Conservation (phyloP, 2,329 filamentous ascomycete genomes). For the Claviceps arundinis region DNA sequence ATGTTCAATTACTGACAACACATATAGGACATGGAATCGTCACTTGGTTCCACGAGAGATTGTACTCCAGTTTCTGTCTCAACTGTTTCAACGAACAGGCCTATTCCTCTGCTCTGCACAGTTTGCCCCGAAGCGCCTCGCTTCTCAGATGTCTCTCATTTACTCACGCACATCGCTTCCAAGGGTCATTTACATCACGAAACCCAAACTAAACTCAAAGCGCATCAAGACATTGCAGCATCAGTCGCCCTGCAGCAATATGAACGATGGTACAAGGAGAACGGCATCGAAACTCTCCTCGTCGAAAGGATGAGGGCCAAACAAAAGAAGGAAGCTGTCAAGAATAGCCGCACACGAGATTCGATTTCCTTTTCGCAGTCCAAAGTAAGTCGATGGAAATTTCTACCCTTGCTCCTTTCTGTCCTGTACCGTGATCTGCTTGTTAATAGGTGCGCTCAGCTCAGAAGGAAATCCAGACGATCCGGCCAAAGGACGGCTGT, state of each 20-base stretch:
- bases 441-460: conserved; percentile 5
- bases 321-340: conserved; percentile 48
- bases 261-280: conserved; percentile 62
- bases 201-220: conserved; percentile 66
- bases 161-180: conserved; percentile 83
- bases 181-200: conserved; percentile 82
- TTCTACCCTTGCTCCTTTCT: background rate
- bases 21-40: conserved; percentile 25
- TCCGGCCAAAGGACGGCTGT: conserved; percentile 9
- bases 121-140: conserved; percentile 68
- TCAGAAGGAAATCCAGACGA: conserved; percentile 19
- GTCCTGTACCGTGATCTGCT: background rate
- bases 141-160: conserved; percentile 84
- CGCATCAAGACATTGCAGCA: conserved; percentile 54
- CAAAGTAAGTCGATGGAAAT: conserved; percentile 11
- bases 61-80: conserved; percentile 11
- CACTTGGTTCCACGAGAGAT: conserved; percentile 12
- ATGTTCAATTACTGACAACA: conserved; percentile 5
- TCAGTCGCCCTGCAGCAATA: conserved; percentile 51
- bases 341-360: conserved; percentile 32
- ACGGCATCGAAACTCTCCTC: conserved; percentile 60
- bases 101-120: conserved; percentile 62
- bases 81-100: conserved; percentile 13
- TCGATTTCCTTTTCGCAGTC: conserved; percentile 7
- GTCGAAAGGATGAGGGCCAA: conserved; percentile 68